phyloP scores from a whole-genome alignment of 2,329 filamentous ascomycete genomes.

The Alternaria incomplexa region DNA sequence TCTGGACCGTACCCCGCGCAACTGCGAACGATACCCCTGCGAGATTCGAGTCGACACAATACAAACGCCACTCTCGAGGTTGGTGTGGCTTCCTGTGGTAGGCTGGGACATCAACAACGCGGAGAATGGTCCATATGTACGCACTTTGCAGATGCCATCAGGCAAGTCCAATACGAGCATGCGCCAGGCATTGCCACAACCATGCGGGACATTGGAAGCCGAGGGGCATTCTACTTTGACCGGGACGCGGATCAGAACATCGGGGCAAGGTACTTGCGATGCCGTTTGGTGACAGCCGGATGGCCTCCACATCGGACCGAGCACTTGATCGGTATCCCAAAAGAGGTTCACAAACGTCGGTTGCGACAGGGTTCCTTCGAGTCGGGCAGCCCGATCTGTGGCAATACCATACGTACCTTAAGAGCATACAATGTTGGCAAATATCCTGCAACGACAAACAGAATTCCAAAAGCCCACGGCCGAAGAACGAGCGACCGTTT shows the following conservation, averaged over 20 bases:
- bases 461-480: neutral
- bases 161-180: neutral
- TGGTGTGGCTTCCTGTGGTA: neutral
- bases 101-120: neutral
- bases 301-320: conserved; percentile 13
- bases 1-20: neutral
- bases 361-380: neutral
- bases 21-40: neutral
- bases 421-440: neutral
- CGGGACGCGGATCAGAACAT: conserved; percentile 10
- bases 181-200: neutral
- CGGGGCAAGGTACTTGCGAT: conserved; percentile 17
- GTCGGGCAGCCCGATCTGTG: neutral
- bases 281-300: conserved; percentile 15
- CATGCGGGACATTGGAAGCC: neutral
- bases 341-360: neutral
- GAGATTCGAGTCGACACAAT: neutral
- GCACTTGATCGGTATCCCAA: conserved; percentile 8
- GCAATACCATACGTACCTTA: neutral
- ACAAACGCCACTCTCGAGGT: neutral
- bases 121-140: neutral
- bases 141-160: neutral
- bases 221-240: neutral
- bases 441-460: neutral
- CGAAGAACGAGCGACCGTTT: conserved; percentile 2